Evolutionary conservation across 73 alveolate species (phyloP).

Genomic region (Durusdinium trenchii): DNA sequence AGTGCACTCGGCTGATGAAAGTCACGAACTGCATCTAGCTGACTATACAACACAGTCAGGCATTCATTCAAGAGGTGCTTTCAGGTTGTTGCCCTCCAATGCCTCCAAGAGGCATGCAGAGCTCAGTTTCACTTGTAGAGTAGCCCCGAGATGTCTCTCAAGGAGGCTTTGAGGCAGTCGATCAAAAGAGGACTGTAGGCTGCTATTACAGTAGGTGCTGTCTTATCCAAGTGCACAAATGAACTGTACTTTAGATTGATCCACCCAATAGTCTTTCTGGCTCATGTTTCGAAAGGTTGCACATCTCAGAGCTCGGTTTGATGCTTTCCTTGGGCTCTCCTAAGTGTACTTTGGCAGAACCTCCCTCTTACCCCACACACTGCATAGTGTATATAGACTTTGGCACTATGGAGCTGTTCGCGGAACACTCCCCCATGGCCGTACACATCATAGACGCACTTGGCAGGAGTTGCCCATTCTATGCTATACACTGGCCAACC

Average conservation of each 20-base stretch:
- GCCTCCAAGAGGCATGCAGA: slow-evolving; percentile 20
- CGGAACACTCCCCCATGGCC: slow-evolving; percentile 55
- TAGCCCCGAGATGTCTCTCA: slow-evolving; percentile 22
- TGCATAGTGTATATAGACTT: neutral
- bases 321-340: too few species aligned
- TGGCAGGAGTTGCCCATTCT: slow-evolving; percentile 87
- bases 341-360: too few species aligned
- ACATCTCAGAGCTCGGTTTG: too few species aligned
- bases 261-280: too few species aligned
- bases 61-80: neutral
- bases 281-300: too few species aligned
- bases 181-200: too few species aligned
- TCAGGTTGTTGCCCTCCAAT: neutral
- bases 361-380: too few species aligned
- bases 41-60: neutral
- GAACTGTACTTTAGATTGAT: too few species aligned
- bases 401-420: slow-evolving; percentile 19
- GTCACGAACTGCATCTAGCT: neutral
- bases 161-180: too few species aligned
- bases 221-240: too few species aligned
- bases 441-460: slow-evolving; percentile 49
- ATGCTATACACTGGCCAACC: slow-evolving; percentile 58
- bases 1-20: neutral
- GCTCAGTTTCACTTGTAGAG: neutral
- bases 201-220: too few species aligned